These are phyloP conservation scores for Phylloporus sp. DNA, from an alignment of 768 basidiomycete genomes.

Conservation along the genomic window DNA sequence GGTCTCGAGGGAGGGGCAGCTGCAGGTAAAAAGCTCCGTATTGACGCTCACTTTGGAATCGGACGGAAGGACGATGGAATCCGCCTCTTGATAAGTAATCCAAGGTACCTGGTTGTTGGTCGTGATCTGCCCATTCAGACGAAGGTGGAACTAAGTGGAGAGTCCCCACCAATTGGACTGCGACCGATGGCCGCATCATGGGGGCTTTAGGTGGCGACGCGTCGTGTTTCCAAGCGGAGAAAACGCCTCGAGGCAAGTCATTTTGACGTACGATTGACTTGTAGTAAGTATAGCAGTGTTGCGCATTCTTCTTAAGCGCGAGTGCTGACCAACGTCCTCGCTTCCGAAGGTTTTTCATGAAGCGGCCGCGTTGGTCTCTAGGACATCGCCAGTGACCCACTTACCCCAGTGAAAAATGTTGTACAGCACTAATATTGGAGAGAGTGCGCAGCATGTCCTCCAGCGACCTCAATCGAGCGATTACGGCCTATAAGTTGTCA, in stretches of 20 bases:
- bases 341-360: background rate
- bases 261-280: background rate
- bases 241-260: background rate
- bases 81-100: background rate
- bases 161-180: background rate
- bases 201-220: constrained; percentile 3
- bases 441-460: background rate
- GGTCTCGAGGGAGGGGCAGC: background rate
- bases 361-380: background rate
- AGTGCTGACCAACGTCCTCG: constrained; percentile 2
- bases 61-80: background rate
- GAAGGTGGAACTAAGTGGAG: background rate
- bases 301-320: background rate
- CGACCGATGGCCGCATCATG: background rate
- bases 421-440: background rate
- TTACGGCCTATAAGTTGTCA: background rate
- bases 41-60: background rate
- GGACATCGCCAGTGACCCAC: background rate
- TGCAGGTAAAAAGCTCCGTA: background rate
- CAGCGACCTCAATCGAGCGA: constrained; percentile 2
- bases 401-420: constrained; percentile 1
- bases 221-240: background rate
- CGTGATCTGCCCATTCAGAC: constrained; percentile 2
- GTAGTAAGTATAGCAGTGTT: background rate
- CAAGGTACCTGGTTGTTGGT: background rate